Conservation (phyloP, 768 basidiomycete genomes). For the Lepiota brunneoincarnata region DNA sequence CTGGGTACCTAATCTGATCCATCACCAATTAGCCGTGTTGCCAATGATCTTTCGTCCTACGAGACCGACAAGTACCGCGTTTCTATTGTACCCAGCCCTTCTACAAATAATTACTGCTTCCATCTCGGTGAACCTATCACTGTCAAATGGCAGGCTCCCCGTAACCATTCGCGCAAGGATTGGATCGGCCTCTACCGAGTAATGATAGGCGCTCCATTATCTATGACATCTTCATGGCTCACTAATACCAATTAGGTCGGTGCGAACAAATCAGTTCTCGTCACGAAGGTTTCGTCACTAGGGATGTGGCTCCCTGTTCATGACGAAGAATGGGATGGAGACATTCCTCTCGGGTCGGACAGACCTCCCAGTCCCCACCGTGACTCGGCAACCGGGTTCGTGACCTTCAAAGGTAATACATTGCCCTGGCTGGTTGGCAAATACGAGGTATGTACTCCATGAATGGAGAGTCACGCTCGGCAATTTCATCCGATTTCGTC, state of each 20-base stretch:
- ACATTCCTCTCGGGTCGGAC: slow-evolving; percentile 56
- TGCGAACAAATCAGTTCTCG: slow-evolving; percentile 77
- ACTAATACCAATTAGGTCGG: slow-evolving; percentile 54
- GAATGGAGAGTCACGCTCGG: neutral
- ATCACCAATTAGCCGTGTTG: slow-evolving; percentile 57
- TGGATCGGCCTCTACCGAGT: slow-evolving; percentile 96
- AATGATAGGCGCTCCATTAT: slow-evolving; percentile 16
- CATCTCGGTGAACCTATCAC: slow-evolving; percentile 89
- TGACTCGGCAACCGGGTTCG: slow-evolving; percentile 56
- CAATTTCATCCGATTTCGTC: slow-evolving; percentile 4
- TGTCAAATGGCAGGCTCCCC: slow-evolving; percentile 85
- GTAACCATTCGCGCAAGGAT: slow-evolving; percentile 83
- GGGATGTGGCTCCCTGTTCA: slow-evolving; percentile 95
- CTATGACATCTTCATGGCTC: slow-evolving; percentile 5
- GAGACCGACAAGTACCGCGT: slow-evolving; percentile 81
- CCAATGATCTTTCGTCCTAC: slow-evolving; percentile 75
- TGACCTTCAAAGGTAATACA: slow-evolving; percentile 74
- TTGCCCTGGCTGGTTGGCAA: slow-evolving; percentile 84
- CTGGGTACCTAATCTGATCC: slow-evolving; percentile 3
- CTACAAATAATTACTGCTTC: slow-evolving; percentile 58
- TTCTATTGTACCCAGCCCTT: slow-evolving; percentile 48
- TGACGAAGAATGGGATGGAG: slow-evolving; percentile 91
- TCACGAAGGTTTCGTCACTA: slow-evolving; percentile 82
- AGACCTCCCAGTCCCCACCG: slow-evolving; percentile 31
- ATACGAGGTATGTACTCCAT: slow-evolving; percentile 66